Evolutionary conservation across 495 filamentous ascomycete species (phyloP).

Genomic region (Haplographium delicatum): DNA sequence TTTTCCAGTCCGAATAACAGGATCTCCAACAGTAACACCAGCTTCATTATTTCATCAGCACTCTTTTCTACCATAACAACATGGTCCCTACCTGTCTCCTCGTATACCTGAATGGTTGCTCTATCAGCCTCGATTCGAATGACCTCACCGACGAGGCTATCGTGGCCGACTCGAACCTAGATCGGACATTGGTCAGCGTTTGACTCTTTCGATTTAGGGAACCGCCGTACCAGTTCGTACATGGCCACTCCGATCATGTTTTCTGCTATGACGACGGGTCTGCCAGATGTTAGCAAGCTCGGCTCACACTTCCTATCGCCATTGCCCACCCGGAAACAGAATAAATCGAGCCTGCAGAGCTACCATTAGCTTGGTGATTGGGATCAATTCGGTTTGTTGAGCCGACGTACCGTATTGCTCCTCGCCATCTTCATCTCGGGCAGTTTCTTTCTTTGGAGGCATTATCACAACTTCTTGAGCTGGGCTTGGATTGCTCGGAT

Average conservation of each 20-base stretch:
- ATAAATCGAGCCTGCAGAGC: constrained; percentile 60
- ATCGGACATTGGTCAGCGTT: neutral
- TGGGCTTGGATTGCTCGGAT: neutral
- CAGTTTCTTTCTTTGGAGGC: constrained; percentile 19
- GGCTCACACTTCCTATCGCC: neutral
- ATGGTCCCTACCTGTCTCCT: constrained; percentile 76
- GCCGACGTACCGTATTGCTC: constrained; percentile 26
- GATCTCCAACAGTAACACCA: constrained; percentile 94
- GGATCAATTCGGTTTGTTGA: neutral
- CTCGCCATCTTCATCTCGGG: constrained; percentile 23
- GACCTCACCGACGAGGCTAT: constrained; percentile 88
- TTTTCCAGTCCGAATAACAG: constrained; percentile 84
- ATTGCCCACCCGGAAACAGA: constrained; percentile 68
- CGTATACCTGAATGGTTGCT: constrained; percentile 97
- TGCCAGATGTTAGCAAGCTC: constrained; percentile 36
- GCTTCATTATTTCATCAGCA: constrained; percentile 46
- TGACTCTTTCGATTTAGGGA: neutral
- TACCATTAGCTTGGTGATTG: constrained; percentile 27
- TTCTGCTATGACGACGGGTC: constrained; percentile 94
- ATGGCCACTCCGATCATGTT: constrained; percentile 99
- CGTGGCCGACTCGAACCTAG: constrained; percentile 84
- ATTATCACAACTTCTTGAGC: constrained; percentile 11
- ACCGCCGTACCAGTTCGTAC: constrained; percentile 83
- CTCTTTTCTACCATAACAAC: neutral
- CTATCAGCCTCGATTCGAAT: constrained; percentile 95